phyloP scores from a whole-genome alignment of 768 basidiomycete genomes.

The Russula foetens region DNA sequence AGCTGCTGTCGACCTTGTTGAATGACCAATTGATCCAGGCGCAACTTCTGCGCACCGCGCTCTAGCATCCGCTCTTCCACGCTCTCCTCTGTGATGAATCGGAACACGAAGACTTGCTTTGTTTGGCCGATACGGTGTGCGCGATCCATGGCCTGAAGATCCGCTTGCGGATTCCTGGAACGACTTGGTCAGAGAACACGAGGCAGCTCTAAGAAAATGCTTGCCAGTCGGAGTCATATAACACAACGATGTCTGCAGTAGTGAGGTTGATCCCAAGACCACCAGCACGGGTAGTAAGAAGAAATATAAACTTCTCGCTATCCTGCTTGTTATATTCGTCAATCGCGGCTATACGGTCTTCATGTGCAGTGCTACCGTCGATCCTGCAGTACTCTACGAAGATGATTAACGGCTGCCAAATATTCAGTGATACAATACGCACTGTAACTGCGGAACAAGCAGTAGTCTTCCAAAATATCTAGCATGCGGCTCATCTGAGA shows the following conservation, averaged over 20 bases:
- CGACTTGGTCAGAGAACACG: not conserved
- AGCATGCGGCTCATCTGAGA: constrained; percentile 99
- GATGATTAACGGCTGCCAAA: constrained; percentile 7
- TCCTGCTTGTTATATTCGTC: constrained; percentile 96
- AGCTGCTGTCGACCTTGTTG: constrained; percentile 86
- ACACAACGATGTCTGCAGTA: constrained; percentile 86
- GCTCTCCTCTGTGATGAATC: constrained; percentile 94
- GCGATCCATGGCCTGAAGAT: constrained; percentile 97
- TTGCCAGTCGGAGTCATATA: constrained; percentile 96
- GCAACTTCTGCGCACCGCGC: constrained; percentile 89
- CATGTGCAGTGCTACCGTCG: constrained; percentile 92
- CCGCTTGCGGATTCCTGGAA: constrained; percentile 92
- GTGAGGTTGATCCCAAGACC: constrained; percentile 97
- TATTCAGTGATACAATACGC: constrained; percentile 26
- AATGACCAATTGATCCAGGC: constrained; percentile 93
- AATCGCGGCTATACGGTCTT: constrained; percentile 90
- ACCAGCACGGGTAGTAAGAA: constrained; percentile 93
- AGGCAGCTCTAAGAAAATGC: not conserved
- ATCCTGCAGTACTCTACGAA: constrained; percentile 87
- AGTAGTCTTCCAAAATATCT: constrained; percentile 97
- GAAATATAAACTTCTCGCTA: constrained; percentile 93
- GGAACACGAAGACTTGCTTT: constrained; percentile 94
- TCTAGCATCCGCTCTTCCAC: constrained; percentile 96
- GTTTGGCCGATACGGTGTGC: constrained; percentile 96
- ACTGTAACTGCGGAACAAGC: constrained; percentile 87